These are phyloP conservation scores for Pichia sorboxylosa DNA, from an alignment of 1,139 yeast genomes.

Conservation along the genomic window DNA sequence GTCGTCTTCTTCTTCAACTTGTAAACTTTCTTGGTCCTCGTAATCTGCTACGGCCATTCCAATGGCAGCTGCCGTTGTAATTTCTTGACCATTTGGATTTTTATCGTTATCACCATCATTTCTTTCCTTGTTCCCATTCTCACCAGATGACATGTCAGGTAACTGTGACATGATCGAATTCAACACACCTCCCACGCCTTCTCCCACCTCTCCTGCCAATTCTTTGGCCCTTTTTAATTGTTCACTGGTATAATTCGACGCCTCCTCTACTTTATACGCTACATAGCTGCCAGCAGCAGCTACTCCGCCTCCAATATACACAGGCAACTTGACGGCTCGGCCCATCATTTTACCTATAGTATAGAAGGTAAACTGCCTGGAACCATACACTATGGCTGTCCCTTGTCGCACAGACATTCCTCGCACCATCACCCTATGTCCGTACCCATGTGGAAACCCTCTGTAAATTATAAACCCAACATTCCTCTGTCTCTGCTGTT, in stretches of 20 bases:
- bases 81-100: conserved; percentile 7
- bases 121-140: conserved; percentile 16
- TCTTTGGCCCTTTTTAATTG: conserved; percentile 51
- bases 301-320: conserved; percentile 77
- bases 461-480: too few species aligned
- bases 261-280: conserved; percentile 85
- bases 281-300: conserved; percentile 94
- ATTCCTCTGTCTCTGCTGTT: too few species aligned
- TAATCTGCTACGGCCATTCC: conserved; percentile 2
- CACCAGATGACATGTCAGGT: conserved; percentile 23
- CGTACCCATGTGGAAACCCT: too few species aligned
- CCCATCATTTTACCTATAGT: conserved; percentile 42
- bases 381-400: too few species aligned
- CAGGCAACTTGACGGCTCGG: conserved; percentile 54
- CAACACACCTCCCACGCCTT: conserved; percentile 34
- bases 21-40: conserved; percentile 1
- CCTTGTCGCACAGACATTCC: too few species aligned
- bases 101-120: conserved; percentile 10
- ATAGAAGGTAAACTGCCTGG: conserved; percentile 25
- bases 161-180: conserved; percentile 18
- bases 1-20: conserved; percentile 26
- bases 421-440: too few species aligned
- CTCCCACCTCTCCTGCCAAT: conserved; percentile 33
- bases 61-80: conserved; percentile 10
- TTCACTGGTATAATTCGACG: conserved; percentile 59